Conservation (phyloP, 2,329 filamentous ascomycete species). For the Diaporthe sp. region DNA sequence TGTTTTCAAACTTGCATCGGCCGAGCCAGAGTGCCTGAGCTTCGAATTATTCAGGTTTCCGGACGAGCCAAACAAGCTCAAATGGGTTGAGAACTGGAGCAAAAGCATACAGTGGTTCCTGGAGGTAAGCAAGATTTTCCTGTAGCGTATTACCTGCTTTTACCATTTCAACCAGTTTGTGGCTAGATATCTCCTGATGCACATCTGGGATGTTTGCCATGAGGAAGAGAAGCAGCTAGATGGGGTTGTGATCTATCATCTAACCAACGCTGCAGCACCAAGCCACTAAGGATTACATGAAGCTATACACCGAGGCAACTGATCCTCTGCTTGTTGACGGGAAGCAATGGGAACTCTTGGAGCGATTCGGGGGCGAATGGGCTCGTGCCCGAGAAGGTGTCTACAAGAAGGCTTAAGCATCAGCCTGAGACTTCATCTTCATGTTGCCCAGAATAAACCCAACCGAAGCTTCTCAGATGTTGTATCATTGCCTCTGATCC, state of each 20-base stretch:
- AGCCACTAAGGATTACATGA: conserved; percentile 15
- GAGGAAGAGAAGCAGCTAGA: not conserved
- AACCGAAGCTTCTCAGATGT: not conserved
- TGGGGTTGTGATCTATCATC: not conserved
- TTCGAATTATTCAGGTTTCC: conserved; percentile 12
- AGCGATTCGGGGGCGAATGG: conserved; percentile 6
- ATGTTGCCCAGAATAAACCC: no score
- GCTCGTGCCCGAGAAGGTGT: not conserved
- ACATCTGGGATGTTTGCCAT: not conserved
- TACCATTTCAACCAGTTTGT: not conserved
- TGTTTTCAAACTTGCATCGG: not conserved
- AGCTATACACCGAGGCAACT: not conserved
- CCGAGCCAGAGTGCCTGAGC: conserved; percentile 25
- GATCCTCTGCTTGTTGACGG: not conserved
- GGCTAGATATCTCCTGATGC: not conserved
- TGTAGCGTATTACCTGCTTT: not conserved
- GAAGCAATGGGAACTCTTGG: not conserved
- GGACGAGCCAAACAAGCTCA: conserved; percentile 2
- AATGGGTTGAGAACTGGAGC: conserved; percentile 17
- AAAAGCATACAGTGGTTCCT: conserved; percentile 15
- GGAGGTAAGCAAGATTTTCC: not conserved
- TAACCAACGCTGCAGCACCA: not conserved
- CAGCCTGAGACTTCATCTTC: not conserved
- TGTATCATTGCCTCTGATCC: no score
- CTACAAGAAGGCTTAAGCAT: not conserved